A percentile compares a stretch with the other conserved stretches of the same genome.
These are phyloP conservation scores for Xerocomellus amylosporus DNA, from an alignment of 768 basidiomycete species.

Conservation along the genomic window DNA sequence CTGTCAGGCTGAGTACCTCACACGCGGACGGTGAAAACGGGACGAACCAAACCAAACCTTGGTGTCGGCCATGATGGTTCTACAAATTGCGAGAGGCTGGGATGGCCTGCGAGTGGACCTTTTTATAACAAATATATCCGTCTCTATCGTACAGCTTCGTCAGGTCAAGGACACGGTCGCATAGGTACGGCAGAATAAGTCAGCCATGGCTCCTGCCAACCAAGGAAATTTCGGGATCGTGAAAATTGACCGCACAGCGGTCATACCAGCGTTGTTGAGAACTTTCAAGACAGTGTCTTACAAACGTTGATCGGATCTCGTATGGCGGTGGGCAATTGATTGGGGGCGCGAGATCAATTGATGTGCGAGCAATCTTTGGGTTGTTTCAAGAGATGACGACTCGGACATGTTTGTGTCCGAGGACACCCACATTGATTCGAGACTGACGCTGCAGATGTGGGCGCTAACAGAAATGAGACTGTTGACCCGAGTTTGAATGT, in stretches of 20 bases:
- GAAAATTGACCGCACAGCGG: neutral
- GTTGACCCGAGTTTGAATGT: neutral
- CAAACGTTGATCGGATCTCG: neutral
- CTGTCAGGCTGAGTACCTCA: neutral
- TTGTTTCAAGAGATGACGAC: neutral
- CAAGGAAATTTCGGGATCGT: neutral
- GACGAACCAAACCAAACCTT: neutral
- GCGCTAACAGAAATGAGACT: neutral
- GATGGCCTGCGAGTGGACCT: neutral
- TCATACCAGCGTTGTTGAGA: neutral
- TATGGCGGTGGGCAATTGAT: too few relatives aligned
- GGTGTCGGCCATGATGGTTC: conserved; percentile 13
- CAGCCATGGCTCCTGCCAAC: too few relatives aligned
- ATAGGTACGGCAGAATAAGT: neutral
- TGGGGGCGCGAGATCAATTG: too few relatives aligned
- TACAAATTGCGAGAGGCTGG: neutral
- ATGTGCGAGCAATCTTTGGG: too few relatives aligned
- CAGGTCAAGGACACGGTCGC: too few relatives aligned
- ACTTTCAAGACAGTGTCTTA: neutral
- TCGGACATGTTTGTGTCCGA: neutral
- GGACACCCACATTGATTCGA: neutral
- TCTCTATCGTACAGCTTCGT: neutral
- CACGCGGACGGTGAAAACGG: neutral
- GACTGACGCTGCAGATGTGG: neutral
- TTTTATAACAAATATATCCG: neutral